Conservation (phyloP, 176 grass and related monocot species). For the Oryza longistaminata region DNA sequence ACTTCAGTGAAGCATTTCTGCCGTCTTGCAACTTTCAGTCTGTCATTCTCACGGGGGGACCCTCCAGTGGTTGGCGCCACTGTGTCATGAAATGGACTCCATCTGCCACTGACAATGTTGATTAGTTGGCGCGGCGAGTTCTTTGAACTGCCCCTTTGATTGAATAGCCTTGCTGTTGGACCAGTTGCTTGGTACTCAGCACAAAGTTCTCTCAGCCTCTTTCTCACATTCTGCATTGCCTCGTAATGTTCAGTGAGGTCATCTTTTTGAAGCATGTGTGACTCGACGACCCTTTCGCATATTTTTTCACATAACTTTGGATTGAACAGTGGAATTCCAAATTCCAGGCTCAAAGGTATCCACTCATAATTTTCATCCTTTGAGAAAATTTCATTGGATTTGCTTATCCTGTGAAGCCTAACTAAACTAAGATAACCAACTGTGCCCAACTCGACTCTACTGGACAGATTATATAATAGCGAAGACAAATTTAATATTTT, state of each 20-base stretch:
- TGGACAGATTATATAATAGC: conserved; percentile 62
- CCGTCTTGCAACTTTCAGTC: conserved; percentile 57
- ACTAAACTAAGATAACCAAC: conserved; percentile 81
- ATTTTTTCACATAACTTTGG: conserved; percentile 85
- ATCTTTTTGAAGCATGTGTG: conserved; percentile 66
- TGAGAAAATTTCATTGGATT: conserved; percentile 18
- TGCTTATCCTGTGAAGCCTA: conserved; percentile 63
- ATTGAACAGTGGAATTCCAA: conserved; percentile 86
- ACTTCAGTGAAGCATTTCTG: conserved; percentile 77
- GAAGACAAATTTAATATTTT: conserved; percentile 52
- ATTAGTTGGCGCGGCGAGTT: conserved; percentile 58
- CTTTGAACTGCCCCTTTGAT: conserved; percentile 55
- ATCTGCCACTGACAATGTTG: conserved; percentile 77
- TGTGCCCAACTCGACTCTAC: conserved; percentile 59
- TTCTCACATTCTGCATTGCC: conserved; percentile 81
- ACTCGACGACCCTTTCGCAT: conserved; percentile 67
- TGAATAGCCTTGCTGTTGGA: conserved; percentile 69
- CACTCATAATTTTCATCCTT: conserved; percentile 60
- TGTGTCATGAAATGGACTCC: conserved; percentile 66
- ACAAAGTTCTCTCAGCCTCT: conserved; percentile 70
- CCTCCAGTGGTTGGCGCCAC: conserved; percentile 40
- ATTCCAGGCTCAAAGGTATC: conserved; percentile 90
- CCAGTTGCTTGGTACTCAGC: conserved; percentile 86
- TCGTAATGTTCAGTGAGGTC: conserved; percentile 66
- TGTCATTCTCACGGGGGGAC: conserved; percentile 43